phyloP scores from a whole-genome alignment of 129 eudicot species.

The Pittosporum tobira region DNA sequence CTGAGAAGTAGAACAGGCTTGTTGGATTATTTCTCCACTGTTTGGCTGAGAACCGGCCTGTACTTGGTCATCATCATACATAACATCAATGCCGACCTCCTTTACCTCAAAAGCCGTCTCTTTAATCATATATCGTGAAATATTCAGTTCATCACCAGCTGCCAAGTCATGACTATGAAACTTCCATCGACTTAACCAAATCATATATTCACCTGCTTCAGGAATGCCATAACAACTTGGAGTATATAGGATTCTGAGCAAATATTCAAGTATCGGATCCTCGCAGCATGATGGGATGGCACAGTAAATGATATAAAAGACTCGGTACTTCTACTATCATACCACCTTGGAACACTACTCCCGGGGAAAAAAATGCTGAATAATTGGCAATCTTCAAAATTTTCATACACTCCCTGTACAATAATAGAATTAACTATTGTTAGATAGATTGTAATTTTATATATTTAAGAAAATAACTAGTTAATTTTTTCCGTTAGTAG shows the following conservation, averaged over 20 bases:
- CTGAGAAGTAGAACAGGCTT: no score
- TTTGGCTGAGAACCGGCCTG: no score
- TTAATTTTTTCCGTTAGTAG: no score
- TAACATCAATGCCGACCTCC: neutral
- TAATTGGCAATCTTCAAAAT: neutral
- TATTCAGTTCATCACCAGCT: constrained; percentile 1
- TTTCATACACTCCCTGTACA: constrained; percentile 8
- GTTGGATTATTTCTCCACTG: no score
- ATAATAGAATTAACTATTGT: neutral
- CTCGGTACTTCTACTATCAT: neutral
- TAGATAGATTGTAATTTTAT: no score
- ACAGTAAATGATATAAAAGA: neutral
- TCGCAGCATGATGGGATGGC: neutral
- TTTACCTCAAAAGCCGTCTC: neutral
- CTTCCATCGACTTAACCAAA: constrained; percentile 7
- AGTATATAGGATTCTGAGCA: neutral
- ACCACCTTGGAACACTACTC: constrained; percentile 9
- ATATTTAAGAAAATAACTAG: no score
- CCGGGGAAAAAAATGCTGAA: constrained; percentile 15
- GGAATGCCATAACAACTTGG: neutral
- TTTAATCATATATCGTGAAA: neutral
- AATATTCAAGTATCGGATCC: neutral
- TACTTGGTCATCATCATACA: neutral
- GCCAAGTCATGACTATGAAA: neutral
- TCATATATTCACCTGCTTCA: neutral